Conservation (phyloP, 2,329 filamentous ascomycete genomes). For the Exophiala bonariae region DNA sequence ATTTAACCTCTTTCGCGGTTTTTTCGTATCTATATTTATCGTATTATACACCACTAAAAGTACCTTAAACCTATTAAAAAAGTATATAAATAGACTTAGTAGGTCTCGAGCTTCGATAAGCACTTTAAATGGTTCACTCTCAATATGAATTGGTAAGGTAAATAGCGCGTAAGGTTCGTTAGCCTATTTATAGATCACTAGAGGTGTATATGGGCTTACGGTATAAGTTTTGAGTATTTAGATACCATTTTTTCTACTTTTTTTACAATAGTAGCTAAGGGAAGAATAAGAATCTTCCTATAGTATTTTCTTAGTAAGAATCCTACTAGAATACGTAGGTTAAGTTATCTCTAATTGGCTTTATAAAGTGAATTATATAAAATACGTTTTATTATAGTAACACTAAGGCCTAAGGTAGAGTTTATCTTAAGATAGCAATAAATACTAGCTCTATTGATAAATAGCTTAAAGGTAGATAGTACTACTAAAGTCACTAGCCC, state of each 20-base stretch:
- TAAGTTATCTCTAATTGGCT: no score
- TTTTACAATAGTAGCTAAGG: background rate
- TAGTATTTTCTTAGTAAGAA: background rate
- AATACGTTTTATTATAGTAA: no score
- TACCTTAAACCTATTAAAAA: background rate
- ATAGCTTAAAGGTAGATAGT: no score
- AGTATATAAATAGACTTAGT: background rate
- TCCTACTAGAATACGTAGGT: background rate
- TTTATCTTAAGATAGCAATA: no score
- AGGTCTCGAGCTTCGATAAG: background rate
- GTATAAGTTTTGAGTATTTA: background rate
- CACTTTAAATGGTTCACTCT: background rate
- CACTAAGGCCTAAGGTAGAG: no score
- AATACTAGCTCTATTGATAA: no score
- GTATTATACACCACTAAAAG: background rate
- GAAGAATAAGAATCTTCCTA: background rate
- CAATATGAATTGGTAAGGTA: background rate
- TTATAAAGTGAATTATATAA: no score
- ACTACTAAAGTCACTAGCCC: no score
- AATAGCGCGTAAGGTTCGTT: background rate
- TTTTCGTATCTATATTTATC: background rate
- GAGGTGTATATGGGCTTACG: background rate
- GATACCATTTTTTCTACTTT: background rate
- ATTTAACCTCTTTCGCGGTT: background rate
- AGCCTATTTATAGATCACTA: background rate